phyloP scores from a whole-genome alignment of 176 grass and related monocot species.

The Alloteropsis semialata region DNA sequence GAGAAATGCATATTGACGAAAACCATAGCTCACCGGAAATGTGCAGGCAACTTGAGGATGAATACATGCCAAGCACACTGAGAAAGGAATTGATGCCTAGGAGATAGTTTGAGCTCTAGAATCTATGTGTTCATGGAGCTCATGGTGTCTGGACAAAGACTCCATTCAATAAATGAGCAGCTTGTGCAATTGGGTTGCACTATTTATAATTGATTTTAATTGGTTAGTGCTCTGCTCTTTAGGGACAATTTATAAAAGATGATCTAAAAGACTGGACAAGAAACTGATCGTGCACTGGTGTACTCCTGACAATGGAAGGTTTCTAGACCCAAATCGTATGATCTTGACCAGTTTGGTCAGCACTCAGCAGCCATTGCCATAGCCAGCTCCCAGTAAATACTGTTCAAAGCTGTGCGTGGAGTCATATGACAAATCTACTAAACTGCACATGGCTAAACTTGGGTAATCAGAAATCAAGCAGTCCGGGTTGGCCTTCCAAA shows the following conservation, averaged over 20 bases:
- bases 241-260: constrained; percentile 36
- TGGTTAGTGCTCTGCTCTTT: constrained; percentile 25
- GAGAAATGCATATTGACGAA: constrained; percentile 43
- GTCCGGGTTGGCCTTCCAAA: not conserved
- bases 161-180: constrained; percentile 28
- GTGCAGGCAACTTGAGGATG: constrained; percentile 43
- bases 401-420: not conserved
- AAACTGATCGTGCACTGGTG: not conserved
- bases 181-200: constrained; percentile 33
- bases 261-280: constrained; percentile 16
- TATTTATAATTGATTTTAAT: constrained; percentile 38
- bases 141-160: constrained; percentile 33
- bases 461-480: not conserved
- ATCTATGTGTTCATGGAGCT: constrained; percentile 41
- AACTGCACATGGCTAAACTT: not conserved
- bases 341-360: not conserved
- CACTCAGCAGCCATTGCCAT: not conserved
- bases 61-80: constrained; percentile 54
- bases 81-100: constrained; percentile 53
- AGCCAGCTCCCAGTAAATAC: not conserved
- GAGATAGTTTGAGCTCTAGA: constrained; percentile 40
- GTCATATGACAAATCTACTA: not conserved
- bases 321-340: constrained; percentile 18
- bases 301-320: constrained; percentile 22
- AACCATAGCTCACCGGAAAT: constrained; percentile 42